phyloP scores from a whole-genome alignment of 2,329 filamentous ascomycete genomes.

The Cercospora berteroae region DNA sequence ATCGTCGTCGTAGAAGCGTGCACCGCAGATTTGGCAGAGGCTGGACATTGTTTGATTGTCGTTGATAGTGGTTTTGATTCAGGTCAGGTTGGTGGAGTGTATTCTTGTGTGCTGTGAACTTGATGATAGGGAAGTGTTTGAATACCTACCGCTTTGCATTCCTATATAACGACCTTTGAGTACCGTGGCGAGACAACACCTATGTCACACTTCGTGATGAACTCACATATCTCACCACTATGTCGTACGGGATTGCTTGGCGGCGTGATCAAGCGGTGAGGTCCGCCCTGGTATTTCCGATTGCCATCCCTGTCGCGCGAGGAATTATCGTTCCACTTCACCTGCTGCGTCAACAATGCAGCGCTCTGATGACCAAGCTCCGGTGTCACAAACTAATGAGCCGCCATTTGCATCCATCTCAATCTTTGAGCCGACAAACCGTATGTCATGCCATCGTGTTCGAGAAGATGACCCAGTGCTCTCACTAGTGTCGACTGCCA shows the following conservation, averaged over 20 bases:
- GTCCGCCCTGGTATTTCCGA: constrained; percentile 8
- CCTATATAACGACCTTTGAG: background rate
- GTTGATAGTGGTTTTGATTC: background rate
- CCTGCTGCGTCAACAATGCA: background rate
- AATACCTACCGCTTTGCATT: background rate
- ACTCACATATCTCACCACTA: constrained; percentile 4
- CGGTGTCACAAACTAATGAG: too few species aligned
- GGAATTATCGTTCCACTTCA: constrained; percentile 1
- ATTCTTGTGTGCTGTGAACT: background rate
- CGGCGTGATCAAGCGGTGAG: background rate
- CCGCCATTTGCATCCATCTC: background rate
- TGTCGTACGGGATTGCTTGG: background rate
- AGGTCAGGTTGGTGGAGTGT: background rate
- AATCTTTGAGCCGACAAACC: background rate
- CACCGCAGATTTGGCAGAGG: constrained; percentile 17
- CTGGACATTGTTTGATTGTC: constrained; percentile 9
- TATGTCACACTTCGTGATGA: background rate
- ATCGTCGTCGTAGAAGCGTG: constrained; percentile 12
- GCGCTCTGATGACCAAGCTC: background rate
- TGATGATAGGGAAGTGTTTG: background rate
- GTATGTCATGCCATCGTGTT: too few species aligned
- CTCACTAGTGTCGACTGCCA: background rate
- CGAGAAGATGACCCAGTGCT: too few species aligned
- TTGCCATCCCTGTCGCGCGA: background rate
- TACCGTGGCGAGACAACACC: background rate